Conservation (phyloP, 768 basidiomycete species). For the Pleurotus salmoneostramineus region DNA sequence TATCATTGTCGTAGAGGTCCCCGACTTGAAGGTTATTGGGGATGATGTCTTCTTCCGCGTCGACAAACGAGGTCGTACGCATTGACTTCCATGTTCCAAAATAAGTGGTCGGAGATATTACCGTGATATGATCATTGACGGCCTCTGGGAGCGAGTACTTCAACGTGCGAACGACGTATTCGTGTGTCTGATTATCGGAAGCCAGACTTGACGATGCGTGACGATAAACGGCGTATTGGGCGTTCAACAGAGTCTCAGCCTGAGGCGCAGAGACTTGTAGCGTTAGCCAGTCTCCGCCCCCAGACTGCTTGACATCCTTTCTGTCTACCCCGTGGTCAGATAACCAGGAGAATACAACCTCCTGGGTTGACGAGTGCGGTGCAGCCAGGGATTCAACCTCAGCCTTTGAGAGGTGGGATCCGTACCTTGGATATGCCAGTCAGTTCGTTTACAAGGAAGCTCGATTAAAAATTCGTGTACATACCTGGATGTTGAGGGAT, state of each 20-base stretch:
- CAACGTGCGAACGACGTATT: constrained; percentile 54
- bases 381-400: constrained; percentile 61
- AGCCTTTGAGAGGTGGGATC: constrained; percentile 56
- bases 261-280: constrained; percentile 51
- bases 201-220: constrained; percentile 23
- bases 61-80: constrained; percentile 27
- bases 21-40: constrained; percentile 8
- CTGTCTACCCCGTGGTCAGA: constrained; percentile 48
- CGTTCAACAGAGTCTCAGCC: constrained; percentile 66
- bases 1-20: constrained; percentile 6
- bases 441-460: background rate
- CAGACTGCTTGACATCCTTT: constrained; percentile 42
- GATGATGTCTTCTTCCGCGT: constrained; percentile 12
- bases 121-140: constrained; percentile 56
- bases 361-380: constrained; percentile 52
- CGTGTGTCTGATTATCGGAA: constrained; percentile 1
- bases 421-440: constrained; percentile 26
- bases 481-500: constrained; percentile 47
- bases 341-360: constrained; percentile 59
- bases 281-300: constrained; percentile 65
- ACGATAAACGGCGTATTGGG: constrained; percentile 25
- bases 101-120: constrained; percentile 68
- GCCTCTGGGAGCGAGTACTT: constrained; percentile 57
- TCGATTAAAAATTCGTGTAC: background rate
- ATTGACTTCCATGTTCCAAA: constrained; percentile 40